Percentiles rank a stretch among this genome's conserved stretches.
These are phyloP conservation scores for Dovyalis caffra DNA, from an alignment of 345 rosid species.

Conservation along the genomic window DNA sequence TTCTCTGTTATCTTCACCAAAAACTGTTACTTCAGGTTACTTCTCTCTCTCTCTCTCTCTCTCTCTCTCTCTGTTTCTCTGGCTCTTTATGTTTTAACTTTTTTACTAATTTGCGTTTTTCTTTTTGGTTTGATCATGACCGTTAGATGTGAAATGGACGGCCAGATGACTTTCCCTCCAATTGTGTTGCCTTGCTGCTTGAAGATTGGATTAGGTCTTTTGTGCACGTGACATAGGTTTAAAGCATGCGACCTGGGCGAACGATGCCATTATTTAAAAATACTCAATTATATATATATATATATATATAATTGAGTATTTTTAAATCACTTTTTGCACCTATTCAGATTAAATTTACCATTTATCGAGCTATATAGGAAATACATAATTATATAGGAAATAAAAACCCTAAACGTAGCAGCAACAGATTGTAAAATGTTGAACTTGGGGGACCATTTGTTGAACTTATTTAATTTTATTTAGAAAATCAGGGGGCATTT, in stretches of 20 bases:
- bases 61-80: neutral
- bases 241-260: neutral
- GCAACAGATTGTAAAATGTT: too few species aligned
- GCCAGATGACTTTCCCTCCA: slow-evolving; percentile 46
- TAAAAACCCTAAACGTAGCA: too few species aligned
- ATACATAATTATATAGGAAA: too few species aligned
- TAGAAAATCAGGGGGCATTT: too few species aligned
- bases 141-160: slow-evolving; percentile 29
- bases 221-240: neutral
- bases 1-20: slow-evolving; percentile 26
- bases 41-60: neutral
- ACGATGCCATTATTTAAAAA: too few species aligned
- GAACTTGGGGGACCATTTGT: too few species aligned
- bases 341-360: too few species aligned
- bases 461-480: too few species aligned
- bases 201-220: neutral
- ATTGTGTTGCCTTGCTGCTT: slow-evolving; percentile 4
- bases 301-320: too few species aligned
- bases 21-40: neutral
- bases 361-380: too few species aligned
- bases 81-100: neutral
- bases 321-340: too few species aligned
- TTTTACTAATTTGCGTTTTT: neutral
- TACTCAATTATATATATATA: too few species aligned
- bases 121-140: slow-evolving; percentile 3